Conservation (phyloP, 148 eudicot species). For the Vaccinium corymbosum region DNA sequence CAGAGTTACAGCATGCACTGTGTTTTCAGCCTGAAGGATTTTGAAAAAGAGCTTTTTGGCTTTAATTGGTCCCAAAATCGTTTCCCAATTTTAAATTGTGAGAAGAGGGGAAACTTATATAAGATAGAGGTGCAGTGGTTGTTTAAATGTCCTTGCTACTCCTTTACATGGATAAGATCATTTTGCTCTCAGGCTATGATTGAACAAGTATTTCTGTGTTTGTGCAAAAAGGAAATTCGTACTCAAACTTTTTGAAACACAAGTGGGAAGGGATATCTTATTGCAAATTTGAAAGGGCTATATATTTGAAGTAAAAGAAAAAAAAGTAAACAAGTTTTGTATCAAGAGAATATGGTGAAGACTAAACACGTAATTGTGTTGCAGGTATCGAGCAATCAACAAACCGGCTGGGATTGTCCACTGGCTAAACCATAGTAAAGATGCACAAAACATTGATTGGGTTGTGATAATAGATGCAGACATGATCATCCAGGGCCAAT, state of each 20-base stretch:
- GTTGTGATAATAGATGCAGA: constrained; percentile 94
- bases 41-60: neutral
- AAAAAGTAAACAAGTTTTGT: neutral
- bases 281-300: neutral
- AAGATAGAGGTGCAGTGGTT: neutral
- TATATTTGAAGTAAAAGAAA: neutral
- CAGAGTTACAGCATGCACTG: neutral
- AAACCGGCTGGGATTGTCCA: constrained; percentile 89
- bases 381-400: constrained; percentile 96
- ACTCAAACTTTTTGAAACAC: too few species aligned
- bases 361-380: constrained; percentile 1
- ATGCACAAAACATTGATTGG: constrained; percentile 90
- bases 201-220: too few species aligned
- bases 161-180: neutral
- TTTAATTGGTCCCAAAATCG: neutral
- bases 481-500: constrained; percentile 86
- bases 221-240: too few species aligned
- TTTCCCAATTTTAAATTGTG: too few species aligned
- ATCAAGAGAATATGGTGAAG: neutral
- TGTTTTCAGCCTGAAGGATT: neutral
- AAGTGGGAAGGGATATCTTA: too few species aligned
- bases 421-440: constrained; percentile 84
- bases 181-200: too few species aligned
- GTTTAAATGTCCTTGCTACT: neutral
- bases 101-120: neutral